Evolutionary conservation across 2,329 filamentous ascomycete genomes (phyloP), one percentile per base, ranked within the genome.

Genomic region (Lojkania enalia): DNA sequence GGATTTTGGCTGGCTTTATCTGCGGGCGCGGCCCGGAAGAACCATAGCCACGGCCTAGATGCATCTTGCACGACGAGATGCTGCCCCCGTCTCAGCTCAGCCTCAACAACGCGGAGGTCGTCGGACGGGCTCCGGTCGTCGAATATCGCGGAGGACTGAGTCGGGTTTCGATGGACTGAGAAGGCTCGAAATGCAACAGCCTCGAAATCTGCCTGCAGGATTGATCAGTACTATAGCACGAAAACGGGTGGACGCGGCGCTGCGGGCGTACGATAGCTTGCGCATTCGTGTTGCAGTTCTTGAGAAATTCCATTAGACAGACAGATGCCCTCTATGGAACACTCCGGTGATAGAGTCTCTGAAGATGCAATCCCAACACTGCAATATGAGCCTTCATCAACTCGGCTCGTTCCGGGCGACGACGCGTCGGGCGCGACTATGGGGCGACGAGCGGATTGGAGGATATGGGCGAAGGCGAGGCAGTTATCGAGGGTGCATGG

Each of bases 281-380:
- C 60, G 65, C 67, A 62, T 69, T 70, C 27, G 67, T 69, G 46
- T 46, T 54, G 52, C 66, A 69, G 27, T 60, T 61, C 48, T 60
- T 67, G 58, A 66, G 60, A 65, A 67, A 66, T 63, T 69, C 63
- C 65, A 70, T 69, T 63, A 64, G 64, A 64, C 55, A 63, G 55
- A 54, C 49, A 27, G 52, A 46, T 39, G 48, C 58, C 54, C 55
- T 54, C 60, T 67, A 70, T 53, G 67, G 67, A 65, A 70, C 61
- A 52, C 60, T 54, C 63, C 60, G 51, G 54, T 70, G 67, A 57
- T 69, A 67, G 49, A 63, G 57, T 54, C 64, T 60, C 60, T 55
- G 58, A 52, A 62, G 52, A 44, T 64, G 57, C 57, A 66, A 55
- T 61, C 64, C 64, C 42, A 54, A 54, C 49, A 55, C 48, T 41